These are phyloP conservation scores for Coemansia sp. DNA, from an alignment of 192 early-diverging fungal genomes.

Conservation along the genomic window DNA sequence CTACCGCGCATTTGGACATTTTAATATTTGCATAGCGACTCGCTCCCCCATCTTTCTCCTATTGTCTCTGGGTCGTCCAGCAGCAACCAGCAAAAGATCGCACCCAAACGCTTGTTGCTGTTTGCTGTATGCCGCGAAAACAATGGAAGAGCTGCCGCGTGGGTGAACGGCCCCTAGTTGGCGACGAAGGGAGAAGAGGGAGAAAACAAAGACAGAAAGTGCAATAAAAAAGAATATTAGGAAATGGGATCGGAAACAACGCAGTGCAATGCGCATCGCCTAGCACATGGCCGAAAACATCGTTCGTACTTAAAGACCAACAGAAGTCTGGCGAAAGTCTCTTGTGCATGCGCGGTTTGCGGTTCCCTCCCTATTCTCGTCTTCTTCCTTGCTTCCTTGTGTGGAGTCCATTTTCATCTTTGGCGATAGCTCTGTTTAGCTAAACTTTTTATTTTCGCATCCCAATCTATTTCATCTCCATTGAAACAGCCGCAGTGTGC, in stretches of 20 bases:
- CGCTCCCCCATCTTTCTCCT: not conserved
- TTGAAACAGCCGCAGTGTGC: not conserved
- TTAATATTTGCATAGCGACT: slow-evolving; percentile 2
- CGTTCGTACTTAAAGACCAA: slow-evolving; percentile 2
- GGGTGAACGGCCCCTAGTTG: slow-evolving; percentile 1
- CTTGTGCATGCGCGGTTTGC: not conserved
- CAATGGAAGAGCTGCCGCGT: not conserved
- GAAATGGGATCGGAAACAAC: not conserved
- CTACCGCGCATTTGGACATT: slow-evolving; percentile 6
- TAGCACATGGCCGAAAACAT: not conserved
- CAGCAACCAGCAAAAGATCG: not conserved
- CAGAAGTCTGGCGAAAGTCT: not conserved
- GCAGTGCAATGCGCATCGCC: not conserved
- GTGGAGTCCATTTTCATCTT: not conserved
- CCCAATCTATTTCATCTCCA: not conserved
- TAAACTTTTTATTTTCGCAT: not conserved
- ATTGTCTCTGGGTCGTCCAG: not conserved
- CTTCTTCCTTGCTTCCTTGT: not conserved
- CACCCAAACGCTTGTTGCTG: not conserved
- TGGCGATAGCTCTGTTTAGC: not conserved
- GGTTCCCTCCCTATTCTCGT: slow-evolving; percentile 4
- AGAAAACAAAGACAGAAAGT: not conserved
- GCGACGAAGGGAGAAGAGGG: not conserved
- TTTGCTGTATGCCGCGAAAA: not conserved
- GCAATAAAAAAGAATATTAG: not conserved